Base-by-base conservation (phyloP, 805 yeast genomes). In the Isabelozyma rhagii region DNA sequence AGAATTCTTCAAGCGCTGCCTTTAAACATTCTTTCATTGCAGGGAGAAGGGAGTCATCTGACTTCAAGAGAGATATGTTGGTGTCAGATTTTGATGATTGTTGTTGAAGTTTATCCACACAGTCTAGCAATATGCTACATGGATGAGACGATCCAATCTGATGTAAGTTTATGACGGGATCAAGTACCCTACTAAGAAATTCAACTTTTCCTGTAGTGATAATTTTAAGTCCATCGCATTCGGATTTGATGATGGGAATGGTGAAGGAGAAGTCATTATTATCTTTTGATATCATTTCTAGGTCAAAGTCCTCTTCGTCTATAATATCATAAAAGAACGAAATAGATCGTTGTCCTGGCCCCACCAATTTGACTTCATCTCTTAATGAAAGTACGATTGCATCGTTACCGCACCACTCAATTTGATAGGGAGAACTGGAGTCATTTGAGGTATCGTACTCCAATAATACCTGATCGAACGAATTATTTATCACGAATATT, bases 381-480 rank as follows among this genome's bases (percentile, higher is more conserved):
- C 77, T 70, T 1, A 82, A 70, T n/a, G 82, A 68, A 10, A 85
- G 61, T 0, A 84, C 83, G 1, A 92, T 82, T 0, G 94, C 89
- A 66, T 90, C 96, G 55, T 85, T 82, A 0, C 93, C 89, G 62
- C 97, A 86, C 98, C 97, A 94, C 50, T 75, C 77, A 15, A 88
- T 68, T 51, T 78, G 76, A 41, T 59, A 64, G 0, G 86, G 83
- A 0, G 57, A 51, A 5, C 66, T 48, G 27, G 64, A 60, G 52
- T 74, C 75, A 42, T 64, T 66, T 4, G 80, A 69, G 8, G 75
- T 62, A 51, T 70, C 75, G 57, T 73, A 78, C 44, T 74, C 78
- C 41, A 77, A 65, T 13, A 81, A 66, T 5, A 71, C 67, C 29
- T 69, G 69, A 49, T 72, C 67, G 49, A 82, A 79, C 48, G 71